Base-by-base conservation (phyloP, 2,329 filamentous ascomycete genomes). In the Penicillium carneum region DNA sequence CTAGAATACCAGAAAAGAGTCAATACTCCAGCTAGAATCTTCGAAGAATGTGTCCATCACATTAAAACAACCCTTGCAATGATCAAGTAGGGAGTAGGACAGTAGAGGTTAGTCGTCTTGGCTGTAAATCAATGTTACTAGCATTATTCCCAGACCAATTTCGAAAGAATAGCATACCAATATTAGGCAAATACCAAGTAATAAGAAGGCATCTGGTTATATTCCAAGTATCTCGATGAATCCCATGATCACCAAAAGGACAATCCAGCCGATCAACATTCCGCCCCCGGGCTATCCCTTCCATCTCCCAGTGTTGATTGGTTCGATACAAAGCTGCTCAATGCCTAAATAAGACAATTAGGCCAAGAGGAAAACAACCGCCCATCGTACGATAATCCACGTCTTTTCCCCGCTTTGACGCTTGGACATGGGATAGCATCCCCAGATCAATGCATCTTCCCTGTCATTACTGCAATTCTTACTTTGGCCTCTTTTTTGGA, bases 191-290 rank as follows among this genome's bases (percentile, higher is more conserved):
- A 8, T 36, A 36, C 14, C 12, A 14, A 14, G 5, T n/a, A 18
- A 53, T 41, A 12, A 33, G 4, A 42, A 43, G 26, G 6, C 26
- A 45, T 33, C 50, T 49, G 34, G 33, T 6, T 33, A 12, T 48
- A 16, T 46, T 46, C n/a, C 43, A 18, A 18, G 18, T 42, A 34
- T 33, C 23, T 12, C 23, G 4, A 12, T 23, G 3, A 46, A 54
- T 16, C 29, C 36, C 45, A 45, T 14, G 11, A 41, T 52, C 18
- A n/a, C 4, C 33, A 34, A 29, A 41, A 43, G 47, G 53, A 48
- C 61, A 61, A 50, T 65, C 49, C 63, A 65, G 61, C 59, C 66
- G 63, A 67, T 69, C 61, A 63, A 57, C 62, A 68, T 68, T 68
- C 65, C 57, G 47, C 54, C 55, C 52, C 50, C 56, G 53, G 55